A percentile compares a stretch with the other conserved stretches of the same genome.
Conservation (phyloP, 805 yeast species). For the Yamadazyma takamatsuzukensis region DNA sequence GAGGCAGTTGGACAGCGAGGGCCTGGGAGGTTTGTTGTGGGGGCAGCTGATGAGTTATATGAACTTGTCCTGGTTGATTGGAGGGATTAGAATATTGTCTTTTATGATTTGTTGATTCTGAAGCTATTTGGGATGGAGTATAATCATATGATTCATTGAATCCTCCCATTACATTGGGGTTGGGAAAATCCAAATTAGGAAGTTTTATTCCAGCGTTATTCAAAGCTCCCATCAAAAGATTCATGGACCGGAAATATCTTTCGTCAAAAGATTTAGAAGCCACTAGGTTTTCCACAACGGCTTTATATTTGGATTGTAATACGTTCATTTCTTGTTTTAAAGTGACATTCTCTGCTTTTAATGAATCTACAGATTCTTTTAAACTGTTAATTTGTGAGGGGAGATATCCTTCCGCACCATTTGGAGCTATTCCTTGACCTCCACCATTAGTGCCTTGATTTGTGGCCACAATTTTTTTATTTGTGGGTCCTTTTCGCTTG, state of each 20-base stretch:
- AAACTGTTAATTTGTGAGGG: constrained; percentile 13
- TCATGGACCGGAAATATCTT: constrained; percentile 50
- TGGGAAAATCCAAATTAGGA: constrained; percentile 61
- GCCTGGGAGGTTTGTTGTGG: constrained; percentile 3
- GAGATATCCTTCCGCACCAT: constrained; percentile 2
- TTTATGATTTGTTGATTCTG: constrained; percentile 2
- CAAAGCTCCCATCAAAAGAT: constrained; percentile 46
- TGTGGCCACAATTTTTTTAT: constrained; percentile 33
- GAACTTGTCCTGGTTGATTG: not conserved
- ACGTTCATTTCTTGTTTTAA: constrained; percentile 33
- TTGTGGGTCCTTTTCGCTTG: constrained; percentile 71
- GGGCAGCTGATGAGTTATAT: constrained; percentile 1
- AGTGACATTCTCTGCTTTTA: constrained; percentile 28
- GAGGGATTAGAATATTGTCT: constrained; percentile 3
- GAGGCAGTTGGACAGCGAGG: not conserved
- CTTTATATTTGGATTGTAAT: constrained; percentile 56
- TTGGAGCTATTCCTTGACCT: not conserved
- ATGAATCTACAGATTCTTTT: constrained; percentile 29
- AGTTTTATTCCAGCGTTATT: constrained; percentile 59
- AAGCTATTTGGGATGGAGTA: not conserved
- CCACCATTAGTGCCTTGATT: constrained; percentile 1
- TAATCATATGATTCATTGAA: not conserved
- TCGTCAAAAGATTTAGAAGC: constrained; percentile 56
- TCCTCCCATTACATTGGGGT: constrained; percentile 17
- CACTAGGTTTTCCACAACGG: constrained; percentile 59